phyloP scores from a whole-genome alignment of 1,284 basidiomycete genomes.

The Gymnopus androsaceus region DNA sequence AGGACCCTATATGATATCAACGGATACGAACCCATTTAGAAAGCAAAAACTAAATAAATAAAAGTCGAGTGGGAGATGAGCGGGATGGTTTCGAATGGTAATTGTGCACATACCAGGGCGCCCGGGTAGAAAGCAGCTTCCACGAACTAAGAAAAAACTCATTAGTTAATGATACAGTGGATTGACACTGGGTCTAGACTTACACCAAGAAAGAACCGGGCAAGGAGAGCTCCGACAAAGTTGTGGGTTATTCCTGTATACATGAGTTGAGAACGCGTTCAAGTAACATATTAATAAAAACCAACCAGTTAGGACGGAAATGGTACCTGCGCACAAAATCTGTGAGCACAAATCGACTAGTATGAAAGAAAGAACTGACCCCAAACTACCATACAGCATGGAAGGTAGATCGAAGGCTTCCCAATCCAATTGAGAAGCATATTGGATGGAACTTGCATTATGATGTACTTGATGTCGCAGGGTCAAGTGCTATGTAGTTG shows the following conservation, averaged over 20 bases:
- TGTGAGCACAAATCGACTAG: no score
- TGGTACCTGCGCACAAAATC: no score
- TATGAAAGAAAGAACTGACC: background rate
- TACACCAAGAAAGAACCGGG: slow-evolving; percentile 72
- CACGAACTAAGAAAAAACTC: no score
- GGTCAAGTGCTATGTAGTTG: slow-evolving; percentile 11
- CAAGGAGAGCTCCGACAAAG: slow-evolving; percentile 67
- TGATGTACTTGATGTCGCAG: slow-evolving; percentile 12
- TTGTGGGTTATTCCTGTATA: slow-evolving; percentile 33
- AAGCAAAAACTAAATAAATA: no score
- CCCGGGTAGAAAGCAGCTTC: slow-evolving; percentile 73
- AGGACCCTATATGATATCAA: slow-evolving; percentile 7
- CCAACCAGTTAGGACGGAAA: background rate
- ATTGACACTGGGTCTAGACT: no score
- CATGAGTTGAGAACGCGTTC: background rate
- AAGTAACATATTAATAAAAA: slow-evolving; percentile 32
- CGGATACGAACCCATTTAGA: slow-evolving; percentile 39
- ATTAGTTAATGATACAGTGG: no score
- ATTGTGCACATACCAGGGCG: no score
- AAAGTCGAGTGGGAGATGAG: no score
- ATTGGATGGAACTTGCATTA: slow-evolving; percentile 34
- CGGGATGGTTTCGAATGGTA: no score
- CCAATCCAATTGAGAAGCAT: slow-evolving; percentile 72
- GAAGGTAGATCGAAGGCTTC: slow-evolving; percentile 70
- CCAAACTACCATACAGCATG: slow-evolving; percentile 55